A percentile compares a stretch with the other conserved stretches of the same genome.
Evolutionary conservation across 257 asterid species (phyloP).

Genomic region (Gentiana dahurica): DNA sequence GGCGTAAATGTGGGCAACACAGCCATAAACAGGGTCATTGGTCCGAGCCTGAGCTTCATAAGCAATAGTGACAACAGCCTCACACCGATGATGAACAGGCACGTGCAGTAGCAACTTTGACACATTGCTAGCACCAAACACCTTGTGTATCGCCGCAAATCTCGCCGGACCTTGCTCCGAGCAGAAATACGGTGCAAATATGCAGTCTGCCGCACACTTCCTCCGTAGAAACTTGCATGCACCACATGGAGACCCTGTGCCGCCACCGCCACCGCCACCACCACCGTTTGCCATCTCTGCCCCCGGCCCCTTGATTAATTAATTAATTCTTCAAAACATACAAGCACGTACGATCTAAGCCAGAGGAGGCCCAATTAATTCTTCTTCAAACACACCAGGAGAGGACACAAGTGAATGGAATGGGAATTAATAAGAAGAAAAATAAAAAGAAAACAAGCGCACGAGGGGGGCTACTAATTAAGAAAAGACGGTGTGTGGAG

Average conservation of each 20-base stretch:
- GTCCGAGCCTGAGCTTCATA: conserved; percentile 92
- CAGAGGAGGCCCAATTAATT: conserved; percentile 38
- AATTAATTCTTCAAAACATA: no score
- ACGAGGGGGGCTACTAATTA: no score
- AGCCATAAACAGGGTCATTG: conserved; percentile 80
- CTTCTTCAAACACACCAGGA: conserved; percentile 21
- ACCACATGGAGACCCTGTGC: conserved; percentile 78
- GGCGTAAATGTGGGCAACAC: conserved; percentile 68
- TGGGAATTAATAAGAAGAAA: no score
- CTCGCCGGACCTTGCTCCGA: conserved; percentile 85
- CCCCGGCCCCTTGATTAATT: no score
- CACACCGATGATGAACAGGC: conserved; percentile 58
- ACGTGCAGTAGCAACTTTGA: conserved; percentile 64
- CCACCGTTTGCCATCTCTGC: conserved; percentile 25
- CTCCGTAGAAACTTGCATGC: conserved; percentile 93
- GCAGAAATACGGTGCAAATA: conserved; percentile 77
- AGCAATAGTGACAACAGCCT: conserved; percentile 76
- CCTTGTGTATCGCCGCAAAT: conserved; percentile 87
- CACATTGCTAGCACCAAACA: conserved; percentile 89
- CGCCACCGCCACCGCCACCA: no score
- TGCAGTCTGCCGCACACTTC: conserved; percentile 67
- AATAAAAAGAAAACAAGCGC: no score
- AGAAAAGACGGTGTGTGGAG: background rate
- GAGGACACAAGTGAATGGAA: conserved; percentile 23
- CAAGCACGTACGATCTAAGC: background rate